Percentiles rank a stretch among this genome's conserved stretches.
Conservation (phyloP, 148 eudicot genomes). For the Camellia japonica region DNA sequence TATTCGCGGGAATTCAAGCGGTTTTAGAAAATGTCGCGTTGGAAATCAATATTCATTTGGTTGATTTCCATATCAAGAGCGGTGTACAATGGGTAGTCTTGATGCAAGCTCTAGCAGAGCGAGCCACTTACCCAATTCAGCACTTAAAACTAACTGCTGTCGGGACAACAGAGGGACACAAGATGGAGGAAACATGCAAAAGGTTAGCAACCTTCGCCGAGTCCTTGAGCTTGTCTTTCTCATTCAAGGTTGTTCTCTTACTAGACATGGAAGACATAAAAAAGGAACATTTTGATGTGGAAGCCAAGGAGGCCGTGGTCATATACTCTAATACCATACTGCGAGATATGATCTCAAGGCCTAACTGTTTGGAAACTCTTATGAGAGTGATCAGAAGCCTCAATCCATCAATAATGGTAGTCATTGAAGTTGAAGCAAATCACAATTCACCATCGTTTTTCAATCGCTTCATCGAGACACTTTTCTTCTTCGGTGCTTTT, state of each 20-base stretch:
- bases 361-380: conserved; percentile 24
- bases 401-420: conserved; percentile 30
- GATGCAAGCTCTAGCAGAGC: conserved; percentile 31
- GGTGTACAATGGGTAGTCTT: conserved; percentile 27
- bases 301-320: conserved; percentile 24
- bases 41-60: conserved; percentile 27
- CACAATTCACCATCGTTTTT: conserved; percentile 42
- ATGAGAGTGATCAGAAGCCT: conserved; percentile 27
- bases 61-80: conserved; percentile 34
- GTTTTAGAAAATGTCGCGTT: conserved; percentile 28
- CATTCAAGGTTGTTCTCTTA: conserved; percentile 21
- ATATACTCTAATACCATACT: conserved; percentile 19
- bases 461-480: conserved; percentile 38
- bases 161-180: conserved; percentile 16
- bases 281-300: conserved; percentile 18
- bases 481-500: conserved; percentile 34
- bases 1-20: conserved; percentile 31
- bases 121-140: conserved; percentile 12
- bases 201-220: conserved; percentile 20
- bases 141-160: conserved; percentile 36
- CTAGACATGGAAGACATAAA: conserved; percentile 30
- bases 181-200: conserved; percentile 25
- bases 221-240: conserved; percentile 32
- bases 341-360: conserved; percentile 23
- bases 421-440: conserved; percentile 42